phyloP scores from a whole-genome alignment of 2,329 filamentous ascomycete species.

The Nigrospora sphaerica region DNA sequence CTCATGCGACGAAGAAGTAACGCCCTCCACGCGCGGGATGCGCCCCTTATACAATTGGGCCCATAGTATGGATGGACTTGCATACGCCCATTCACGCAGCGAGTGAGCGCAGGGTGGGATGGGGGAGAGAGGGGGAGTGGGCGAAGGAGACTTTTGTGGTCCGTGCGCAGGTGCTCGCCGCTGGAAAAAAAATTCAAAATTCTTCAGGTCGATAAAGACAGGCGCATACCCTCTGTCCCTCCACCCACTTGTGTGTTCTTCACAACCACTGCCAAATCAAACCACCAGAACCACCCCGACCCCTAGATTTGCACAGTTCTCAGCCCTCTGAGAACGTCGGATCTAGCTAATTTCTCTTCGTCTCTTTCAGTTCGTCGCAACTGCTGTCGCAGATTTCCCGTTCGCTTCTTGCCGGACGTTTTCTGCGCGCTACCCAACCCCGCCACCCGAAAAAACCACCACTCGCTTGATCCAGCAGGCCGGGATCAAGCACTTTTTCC shows the following conservation, averaged over 20 bases:
- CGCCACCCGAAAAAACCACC: constrained; percentile 19
- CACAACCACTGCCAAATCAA: background rate
- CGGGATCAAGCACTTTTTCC: constrained; percentile 2
- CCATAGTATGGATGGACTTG: too few relatives aligned
- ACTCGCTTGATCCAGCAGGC: constrained; percentile 5
- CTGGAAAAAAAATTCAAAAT: too few relatives aligned
- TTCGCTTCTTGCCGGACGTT: constrained; percentile 3
- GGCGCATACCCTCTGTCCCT: too few relatives aligned
- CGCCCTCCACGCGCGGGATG: too few relatives aligned
- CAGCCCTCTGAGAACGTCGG: constrained; percentile 4
- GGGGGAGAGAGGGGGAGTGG: too few relatives aligned
- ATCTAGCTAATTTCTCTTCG: constrained; percentile 6
- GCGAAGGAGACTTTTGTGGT: too few relatives aligned
- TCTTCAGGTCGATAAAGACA: too few relatives aligned
- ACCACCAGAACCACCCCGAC: background rate
- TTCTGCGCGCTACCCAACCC: constrained; percentile 17
- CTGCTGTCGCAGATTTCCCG: constrained; percentile 11
- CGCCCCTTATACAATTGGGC: too few relatives aligned
- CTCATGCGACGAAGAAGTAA: background rate
- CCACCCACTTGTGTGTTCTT: too few relatives aligned
- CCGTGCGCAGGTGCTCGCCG: too few relatives aligned
- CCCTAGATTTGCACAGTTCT: constrained; percentile 8
- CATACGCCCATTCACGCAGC: too few relatives aligned
- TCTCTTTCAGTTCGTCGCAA: constrained; percentile 11
- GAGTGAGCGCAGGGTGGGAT: too few relatives aligned